These are phyloP conservation scores for Cutaneotrichosporon cutaneum DNA, from an alignment of 1,284 basidiomycete species.

Conservation along the genomic window DNA sequence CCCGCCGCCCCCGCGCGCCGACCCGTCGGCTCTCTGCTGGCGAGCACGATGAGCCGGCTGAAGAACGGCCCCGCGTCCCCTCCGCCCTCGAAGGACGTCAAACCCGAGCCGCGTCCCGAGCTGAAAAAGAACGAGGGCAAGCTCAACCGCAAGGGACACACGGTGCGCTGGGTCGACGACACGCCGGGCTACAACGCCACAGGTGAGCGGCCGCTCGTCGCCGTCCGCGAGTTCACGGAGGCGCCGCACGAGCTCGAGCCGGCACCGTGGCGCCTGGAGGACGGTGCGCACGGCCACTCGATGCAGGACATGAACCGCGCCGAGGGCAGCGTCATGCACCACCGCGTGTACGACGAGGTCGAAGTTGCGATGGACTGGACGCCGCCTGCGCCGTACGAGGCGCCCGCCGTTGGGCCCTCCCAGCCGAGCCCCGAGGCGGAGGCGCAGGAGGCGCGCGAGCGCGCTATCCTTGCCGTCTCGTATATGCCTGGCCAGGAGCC, in stretches of 20 bases:
- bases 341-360: constrained; percentile 22
- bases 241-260: constrained; percentile 38
- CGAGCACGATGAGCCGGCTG: constrained; percentile 17
- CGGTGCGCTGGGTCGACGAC: constrained; percentile 37
- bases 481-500: constrained; percentile 26
- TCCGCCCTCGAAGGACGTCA: not conserved
- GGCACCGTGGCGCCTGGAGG: constrained; percentile 29
- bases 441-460: constrained; percentile 38
- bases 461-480: constrained; percentile 30
- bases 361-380: constrained; percentile 42
- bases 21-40: constrained; percentile 11
- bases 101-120: constrained; percentile 5
- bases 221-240: constrained; percentile 33
- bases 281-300: constrained; percentile 31
- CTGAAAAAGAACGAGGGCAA: constrained; percentile 20
- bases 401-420: not conserved
- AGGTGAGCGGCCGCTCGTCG: constrained; percentile 29
- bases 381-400: constrained; percentile 27
- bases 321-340: constrained; percentile 39
- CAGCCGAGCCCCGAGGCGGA: constrained; percentile 25
- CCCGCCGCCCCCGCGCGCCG: not conserved
- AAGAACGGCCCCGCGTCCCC: constrained; percentile 13
- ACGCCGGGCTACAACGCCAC: constrained; percentile 16
- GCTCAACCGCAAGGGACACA: constrained; percentile 39
- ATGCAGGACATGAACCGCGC: constrained; percentile 34